These are phyloP conservation scores for Malassezia yamatoensis DNA, from an alignment of 1,284 basidiomycete genomes.

Conservation along the genomic window DNA sequence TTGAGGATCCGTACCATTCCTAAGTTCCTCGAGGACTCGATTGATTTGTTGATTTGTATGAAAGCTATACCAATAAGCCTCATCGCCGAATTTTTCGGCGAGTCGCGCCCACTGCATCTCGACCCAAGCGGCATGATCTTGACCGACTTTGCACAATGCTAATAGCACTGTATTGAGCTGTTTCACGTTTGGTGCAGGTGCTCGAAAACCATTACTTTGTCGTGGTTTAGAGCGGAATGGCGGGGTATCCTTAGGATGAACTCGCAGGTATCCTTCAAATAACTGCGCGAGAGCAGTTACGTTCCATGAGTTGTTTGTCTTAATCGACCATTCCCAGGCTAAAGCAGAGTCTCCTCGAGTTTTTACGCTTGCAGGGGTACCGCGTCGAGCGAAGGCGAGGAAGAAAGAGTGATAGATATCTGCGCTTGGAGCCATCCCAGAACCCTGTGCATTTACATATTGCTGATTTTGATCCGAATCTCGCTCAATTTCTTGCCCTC, in stretches of 20 bases:
- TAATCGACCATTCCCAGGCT: background rate
- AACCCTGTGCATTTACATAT: background rate
- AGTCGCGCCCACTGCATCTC: conserved; percentile 10
- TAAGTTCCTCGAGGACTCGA: background rate
- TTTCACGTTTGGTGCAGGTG: conserved; percentile 7
- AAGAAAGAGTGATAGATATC: conserved; percentile 16
- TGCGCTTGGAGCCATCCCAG: background rate
- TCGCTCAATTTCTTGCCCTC: background rate
- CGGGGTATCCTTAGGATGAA: conserved; percentile 2
- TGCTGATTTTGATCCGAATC: background rate
- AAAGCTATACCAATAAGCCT: conserved; percentile 8
- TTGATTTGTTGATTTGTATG: conserved; percentile 2
- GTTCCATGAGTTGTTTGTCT: background rate
- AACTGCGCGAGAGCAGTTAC: conserved; percentile 7
- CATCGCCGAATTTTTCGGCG: conserved; percentile 8
- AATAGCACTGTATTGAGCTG: conserved; percentile 11
- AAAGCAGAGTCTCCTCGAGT: background rate
- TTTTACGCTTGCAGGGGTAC: background rate
- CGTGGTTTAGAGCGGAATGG: background rate
- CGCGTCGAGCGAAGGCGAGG: conserved; percentile 7
- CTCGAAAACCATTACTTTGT: background rate
- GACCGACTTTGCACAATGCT: conserved; percentile 12
- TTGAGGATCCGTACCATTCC: background rate
- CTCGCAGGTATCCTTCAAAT: conserved; percentile 15
- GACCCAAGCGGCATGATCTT: conserved; percentile 3